These are phyloP conservation scores for Penicillium verhagenii DNA, from an alignment of 495 filamentous ascomycete species.

Conservation along the genomic window DNA sequence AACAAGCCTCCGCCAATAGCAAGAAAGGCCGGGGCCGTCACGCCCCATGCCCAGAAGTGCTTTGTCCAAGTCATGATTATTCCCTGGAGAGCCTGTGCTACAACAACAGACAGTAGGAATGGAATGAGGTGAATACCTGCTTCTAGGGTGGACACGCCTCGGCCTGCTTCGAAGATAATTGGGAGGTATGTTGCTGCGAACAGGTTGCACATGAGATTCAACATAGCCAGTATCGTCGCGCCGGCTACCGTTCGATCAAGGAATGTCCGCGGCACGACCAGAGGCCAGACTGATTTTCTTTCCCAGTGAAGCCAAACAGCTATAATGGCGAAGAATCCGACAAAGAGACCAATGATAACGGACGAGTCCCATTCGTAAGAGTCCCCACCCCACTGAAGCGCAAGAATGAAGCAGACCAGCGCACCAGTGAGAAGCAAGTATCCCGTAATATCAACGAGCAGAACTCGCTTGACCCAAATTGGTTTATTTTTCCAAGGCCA, in stretches of 20 bases:
- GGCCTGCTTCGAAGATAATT: background rate
- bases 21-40: background rate
- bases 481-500: background rate
- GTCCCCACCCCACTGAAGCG: background rate
- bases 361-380: background rate
- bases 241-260: background rate
- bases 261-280: background rate
- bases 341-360: background rate
- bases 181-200: background rate
- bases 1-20: background rate
- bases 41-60: background rate
- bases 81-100: background rate
- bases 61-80: background rate
- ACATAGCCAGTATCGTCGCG: background rate
- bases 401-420: background rate
- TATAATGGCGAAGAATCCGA: background rate
- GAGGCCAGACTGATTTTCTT: background rate
- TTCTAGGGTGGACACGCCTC: background rate
- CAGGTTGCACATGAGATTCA: background rate
- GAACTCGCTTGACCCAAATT: background rate
- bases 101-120: background rate
- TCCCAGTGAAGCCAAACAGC: background rate
- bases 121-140: background rate
- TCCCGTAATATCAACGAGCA: background rate
- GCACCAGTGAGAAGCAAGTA: background rate